phyloP scores from a whole-genome alignment of 2,329 filamentous ascomycete genomes.

The Plenodomus tracheiphilus region DNA sequence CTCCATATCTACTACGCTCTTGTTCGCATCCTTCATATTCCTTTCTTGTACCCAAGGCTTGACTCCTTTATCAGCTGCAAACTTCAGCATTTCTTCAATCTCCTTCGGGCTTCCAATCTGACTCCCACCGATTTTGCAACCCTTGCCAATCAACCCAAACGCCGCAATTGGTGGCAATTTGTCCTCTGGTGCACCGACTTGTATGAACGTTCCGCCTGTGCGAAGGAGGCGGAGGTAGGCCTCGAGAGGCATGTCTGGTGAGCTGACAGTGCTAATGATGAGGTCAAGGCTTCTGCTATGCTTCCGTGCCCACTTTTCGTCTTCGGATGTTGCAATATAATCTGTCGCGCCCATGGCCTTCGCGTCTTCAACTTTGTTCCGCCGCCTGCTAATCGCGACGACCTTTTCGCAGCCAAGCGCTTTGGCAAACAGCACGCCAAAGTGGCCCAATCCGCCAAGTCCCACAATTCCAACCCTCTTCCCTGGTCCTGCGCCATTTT shows the following conservation, averaged over 20 bases:
- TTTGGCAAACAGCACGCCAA: slow-evolving; percentile 71
- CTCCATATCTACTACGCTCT: slow-evolving; percentile 61
- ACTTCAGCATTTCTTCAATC: slow-evolving; percentile 64
- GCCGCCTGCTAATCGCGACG: slow-evolving; percentile 65
- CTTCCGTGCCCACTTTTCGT: slow-evolving; percentile 61
- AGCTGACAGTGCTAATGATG: slow-evolving; percentile 62
- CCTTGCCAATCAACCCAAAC: slow-evolving; percentile 62
- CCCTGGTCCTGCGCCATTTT: slow-evolving; percentile 69
- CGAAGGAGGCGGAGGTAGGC: slow-evolving; percentile 65
- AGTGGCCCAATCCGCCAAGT: slow-evolving; percentile 73
- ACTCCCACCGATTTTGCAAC: slow-evolving; percentile 50
- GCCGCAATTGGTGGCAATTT: slow-evolving; percentile 58
- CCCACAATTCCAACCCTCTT: slow-evolving; percentile 73
- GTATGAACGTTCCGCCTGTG: slow-evolving; percentile 64
- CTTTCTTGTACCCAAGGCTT: slow-evolving; percentile 66
- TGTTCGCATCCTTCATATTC: slow-evolving; percentile 59
- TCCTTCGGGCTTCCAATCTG: slow-evolving; percentile 59
- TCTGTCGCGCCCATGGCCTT: slow-evolving; percentile 66
- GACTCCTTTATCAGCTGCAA: slow-evolving; percentile 62
- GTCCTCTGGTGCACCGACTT: slow-evolving; percentile 69
- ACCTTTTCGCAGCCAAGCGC: slow-evolving; percentile 71
- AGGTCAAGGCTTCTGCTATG: slow-evolving; percentile 62
- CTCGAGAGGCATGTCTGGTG: slow-evolving; percentile 63
- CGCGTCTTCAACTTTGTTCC: slow-evolving; percentile 63
- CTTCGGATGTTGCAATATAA: slow-evolving; percentile 56